Evolutionary conservation across 2,329 filamentous ascomycete species (phyloP).

Genomic region (Aspergillus jensenii): DNA sequence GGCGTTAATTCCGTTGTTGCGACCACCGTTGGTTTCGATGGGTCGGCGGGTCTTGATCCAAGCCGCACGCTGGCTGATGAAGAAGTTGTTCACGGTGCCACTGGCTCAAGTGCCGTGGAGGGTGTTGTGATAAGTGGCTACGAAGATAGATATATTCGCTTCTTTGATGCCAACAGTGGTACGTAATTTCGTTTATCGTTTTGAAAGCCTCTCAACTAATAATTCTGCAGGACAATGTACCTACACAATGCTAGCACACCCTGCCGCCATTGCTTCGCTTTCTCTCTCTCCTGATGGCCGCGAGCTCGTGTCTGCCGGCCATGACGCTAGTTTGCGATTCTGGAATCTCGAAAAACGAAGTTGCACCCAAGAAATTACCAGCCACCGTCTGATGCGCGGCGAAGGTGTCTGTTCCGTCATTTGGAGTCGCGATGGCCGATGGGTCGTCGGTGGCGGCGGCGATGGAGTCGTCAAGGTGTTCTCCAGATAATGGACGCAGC

Average conservation of each 20-base stretch:
- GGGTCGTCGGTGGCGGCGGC: slow-evolving; percentile 91
- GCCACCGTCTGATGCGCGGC: slow-evolving; percentile 89
- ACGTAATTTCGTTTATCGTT: slow-evolving; percentile 46
- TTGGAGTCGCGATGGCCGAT: slow-evolving; percentile 92
- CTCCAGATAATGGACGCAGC: slow-evolving; percentile 33
- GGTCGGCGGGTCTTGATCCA: slow-evolving; percentile 59
- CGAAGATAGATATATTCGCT: slow-evolving; percentile 91
- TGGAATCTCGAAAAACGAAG: slow-evolving; percentile 95
- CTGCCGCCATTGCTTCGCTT: slow-evolving; percentile 85
- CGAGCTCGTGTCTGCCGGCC: slow-evolving; percentile 92
- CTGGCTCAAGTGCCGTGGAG: slow-evolving; percentile 78
- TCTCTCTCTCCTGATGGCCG: slow-evolving; percentile 90
- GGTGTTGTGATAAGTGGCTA: slow-evolving; percentile 95
- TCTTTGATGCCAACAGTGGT: slow-evolving; percentile 99
- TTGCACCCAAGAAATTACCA: slow-evolving; percentile 93
- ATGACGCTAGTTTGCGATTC: slow-evolving; percentile 93
- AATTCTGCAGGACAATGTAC: slow-evolving; percentile 81
- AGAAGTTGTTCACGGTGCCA: slow-evolving; percentile 76
- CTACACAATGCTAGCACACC: slow-evolving; percentile 97
- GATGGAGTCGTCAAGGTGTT: slow-evolving; percentile 97
- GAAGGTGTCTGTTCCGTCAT: slow-evolving; percentile 93
- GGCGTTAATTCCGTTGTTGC: slow-evolving; percentile 90
- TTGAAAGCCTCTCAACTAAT: slow-evolving; percentile 18
- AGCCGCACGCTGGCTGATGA: slow-evolving; percentile 66
- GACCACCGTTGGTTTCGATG: slow-evolving; percentile 77